phyloP scores from a whole-genome alignment of 805 yeast genomes.

The Nakazawaea anatomiae region DNA sequence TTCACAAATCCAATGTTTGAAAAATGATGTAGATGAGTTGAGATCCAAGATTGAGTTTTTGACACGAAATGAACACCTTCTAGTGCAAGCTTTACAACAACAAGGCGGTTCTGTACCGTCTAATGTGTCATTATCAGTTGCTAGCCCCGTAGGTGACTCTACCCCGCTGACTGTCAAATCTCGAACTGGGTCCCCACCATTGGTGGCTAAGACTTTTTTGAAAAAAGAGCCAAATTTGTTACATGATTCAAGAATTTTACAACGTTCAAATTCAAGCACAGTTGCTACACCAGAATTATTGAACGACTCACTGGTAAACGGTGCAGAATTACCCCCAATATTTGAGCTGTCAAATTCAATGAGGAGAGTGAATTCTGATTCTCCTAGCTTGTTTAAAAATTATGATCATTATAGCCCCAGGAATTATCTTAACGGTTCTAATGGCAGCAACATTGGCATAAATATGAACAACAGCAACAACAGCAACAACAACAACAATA shows the following conservation, averaged over 20 bases:
- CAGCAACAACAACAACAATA: background rate
- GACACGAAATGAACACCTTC: constrained; percentile 58
- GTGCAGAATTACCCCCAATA: constrained; percentile 34
- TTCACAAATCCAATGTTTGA: constrained; percentile 75
- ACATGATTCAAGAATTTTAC: constrained; percentile 23
- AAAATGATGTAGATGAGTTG: constrained; percentile 80
- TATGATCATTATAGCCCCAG: constrained; percentile 6
- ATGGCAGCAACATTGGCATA: constrained; percentile 4
- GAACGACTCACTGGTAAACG: constrained; percentile 37
- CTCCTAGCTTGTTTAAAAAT: constrained; percentile 17
- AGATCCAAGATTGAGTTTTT: constrained; percentile 65
- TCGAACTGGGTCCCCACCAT: constrained; percentile 10
- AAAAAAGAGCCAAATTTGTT: constrained; percentile 38
- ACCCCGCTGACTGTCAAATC: constrained; percentile 4
- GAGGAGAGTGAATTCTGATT: constrained; percentile 25
- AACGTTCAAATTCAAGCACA: constrained; percentile 7
- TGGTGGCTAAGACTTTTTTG: constrained; percentile 34
- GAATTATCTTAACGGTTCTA: background rate
- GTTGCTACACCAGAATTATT: constrained; percentile 26
- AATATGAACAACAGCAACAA: background rate
- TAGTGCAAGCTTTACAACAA: constrained; percentile 50
- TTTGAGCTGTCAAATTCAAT: constrained; percentile 31
- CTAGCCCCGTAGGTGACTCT: constrained; percentile 13
- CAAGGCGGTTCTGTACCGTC: constrained; percentile 9
- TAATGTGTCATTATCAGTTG: constrained; percentile 6